These are phyloP conservation scores for Haplosporangium gracile DNA, from an alignment of 192 early-diverging fungal species.

Conservation along the genomic window DNA sequence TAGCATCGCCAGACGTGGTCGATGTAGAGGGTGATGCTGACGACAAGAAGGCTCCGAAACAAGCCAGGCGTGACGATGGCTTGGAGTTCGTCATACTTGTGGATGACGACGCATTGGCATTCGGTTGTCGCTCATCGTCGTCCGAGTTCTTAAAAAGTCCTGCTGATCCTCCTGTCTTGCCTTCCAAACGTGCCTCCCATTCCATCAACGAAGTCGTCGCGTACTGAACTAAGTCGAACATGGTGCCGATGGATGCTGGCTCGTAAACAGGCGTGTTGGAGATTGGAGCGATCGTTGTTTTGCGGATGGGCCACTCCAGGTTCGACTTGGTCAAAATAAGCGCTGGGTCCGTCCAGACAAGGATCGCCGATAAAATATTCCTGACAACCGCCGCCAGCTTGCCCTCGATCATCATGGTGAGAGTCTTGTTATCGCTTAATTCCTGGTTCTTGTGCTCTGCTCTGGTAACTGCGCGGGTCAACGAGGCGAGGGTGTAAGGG, in stretches of 20 bases:
- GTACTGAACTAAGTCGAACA: constrained; percentile 55
- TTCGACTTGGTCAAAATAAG: constrained; percentile 46
- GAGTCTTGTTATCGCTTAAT: constrained; percentile 7
- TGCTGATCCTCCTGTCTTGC: constrained; percentile 48
- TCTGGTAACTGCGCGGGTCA: constrained; percentile 40
- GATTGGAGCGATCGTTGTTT: constrained; percentile 53
- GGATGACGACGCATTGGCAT: constrained; percentile 9
- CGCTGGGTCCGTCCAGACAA: constrained; percentile 54
- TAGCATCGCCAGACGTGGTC: background rate
- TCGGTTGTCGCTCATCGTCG: constrained; percentile 40
- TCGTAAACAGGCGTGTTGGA: constrained; percentile 40
- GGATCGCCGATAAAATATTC: constrained; percentile 52
- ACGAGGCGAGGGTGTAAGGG: constrained; percentile 40
- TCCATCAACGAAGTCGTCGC: constrained; percentile 54
- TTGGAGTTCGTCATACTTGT: constrained; percentile 21
- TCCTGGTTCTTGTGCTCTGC: constrained; percentile 42
- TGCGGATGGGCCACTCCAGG: constrained; percentile 59
- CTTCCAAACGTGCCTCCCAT: constrained; percentile 53
- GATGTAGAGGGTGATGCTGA: background rate
- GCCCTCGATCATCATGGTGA: constrained; percentile 38
- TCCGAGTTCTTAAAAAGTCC: constrained; percentile 41
- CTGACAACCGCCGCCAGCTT: constrained; percentile 44
- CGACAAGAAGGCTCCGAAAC: constrained; percentile 39
- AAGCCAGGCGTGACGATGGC: constrained; percentile 28
- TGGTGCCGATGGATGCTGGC: constrained; percentile 56